Percentiles rank a stretch among this genome's conserved stretches.
phyloP scores from a whole-genome alignment of 2,329 filamentous ascomycete genomes.

The Byssothecium circinans region DNA sequence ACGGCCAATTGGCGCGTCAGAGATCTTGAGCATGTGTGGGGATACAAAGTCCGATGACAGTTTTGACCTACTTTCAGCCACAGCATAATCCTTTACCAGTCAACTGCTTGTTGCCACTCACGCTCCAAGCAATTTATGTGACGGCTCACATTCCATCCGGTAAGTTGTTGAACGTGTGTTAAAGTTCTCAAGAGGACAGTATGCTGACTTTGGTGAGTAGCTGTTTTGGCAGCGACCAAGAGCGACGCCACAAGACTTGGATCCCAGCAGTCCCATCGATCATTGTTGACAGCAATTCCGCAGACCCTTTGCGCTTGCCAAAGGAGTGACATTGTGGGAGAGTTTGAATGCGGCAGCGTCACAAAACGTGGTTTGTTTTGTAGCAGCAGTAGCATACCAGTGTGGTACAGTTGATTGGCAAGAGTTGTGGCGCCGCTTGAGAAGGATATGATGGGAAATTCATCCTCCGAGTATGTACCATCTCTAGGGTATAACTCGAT shows the following conservation, averaged over 20 bases:
- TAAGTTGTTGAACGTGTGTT: slow-evolving; percentile 43
- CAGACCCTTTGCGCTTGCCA: slow-evolving; percentile 56
- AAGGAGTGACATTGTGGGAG: slow-evolving; percentile 46
- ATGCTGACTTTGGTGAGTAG: slow-evolving; percentile 56
- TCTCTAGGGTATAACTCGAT: slow-evolving; percentile 34
- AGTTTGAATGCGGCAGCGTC: slow-evolving; percentile 31
- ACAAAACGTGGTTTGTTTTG: slow-evolving; percentile 54
- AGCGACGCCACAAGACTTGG: slow-evolving; percentile 52
- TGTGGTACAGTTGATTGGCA: slow-evolving; percentile 60
- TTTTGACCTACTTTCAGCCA: neutral
- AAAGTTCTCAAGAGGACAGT: slow-evolving; percentile 46
- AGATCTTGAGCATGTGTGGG: slow-evolving; percentile 50
- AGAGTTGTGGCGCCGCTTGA: slow-evolving; percentile 49
- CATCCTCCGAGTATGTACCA: slow-evolving; percentile 21
- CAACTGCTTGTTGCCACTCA: slow-evolving; percentile 25
- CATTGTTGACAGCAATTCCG: slow-evolving; percentile 54
- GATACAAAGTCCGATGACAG: slow-evolving; percentile 22
- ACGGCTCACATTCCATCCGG: slow-evolving; percentile 45
- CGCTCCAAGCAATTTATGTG: slow-evolving; percentile 16
- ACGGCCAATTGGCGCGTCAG: slow-evolving; percentile 56
- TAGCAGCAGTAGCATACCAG: slow-evolving; percentile 56
- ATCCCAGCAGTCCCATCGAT: slow-evolving; percentile 52
- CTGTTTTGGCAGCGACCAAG: slow-evolving; percentile 48
- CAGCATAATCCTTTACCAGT: slow-evolving; percentile 13
- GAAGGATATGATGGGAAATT: slow-evolving; percentile 50